A percentile compares a stretch with the other conserved stretches of the same genome.
Conservation (phyloP, 192 early-diverging fungal species). For the Backusella parvicylindrica region DNA sequence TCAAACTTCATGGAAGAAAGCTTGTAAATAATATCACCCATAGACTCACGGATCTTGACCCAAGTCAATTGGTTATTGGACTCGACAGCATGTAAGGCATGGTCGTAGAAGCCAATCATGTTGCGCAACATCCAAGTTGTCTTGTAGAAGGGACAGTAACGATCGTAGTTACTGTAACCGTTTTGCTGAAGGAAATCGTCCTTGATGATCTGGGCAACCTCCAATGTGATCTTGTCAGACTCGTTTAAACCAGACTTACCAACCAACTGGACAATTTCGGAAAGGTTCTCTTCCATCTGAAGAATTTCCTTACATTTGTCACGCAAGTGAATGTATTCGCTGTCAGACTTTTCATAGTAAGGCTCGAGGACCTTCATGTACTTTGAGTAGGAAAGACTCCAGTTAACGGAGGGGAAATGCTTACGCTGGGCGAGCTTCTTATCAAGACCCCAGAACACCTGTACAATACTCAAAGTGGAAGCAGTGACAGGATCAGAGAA, state of each 20-base stretch:
- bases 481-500: constrained; percentile 98
- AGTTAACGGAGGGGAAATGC: constrained; percentile 99
- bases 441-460: constrained; percentile 99
- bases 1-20: constrained; percentile 99
- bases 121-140: constrained; percentile 98
- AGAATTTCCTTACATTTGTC: constrained; percentile 97
- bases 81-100: constrained; percentile 94
- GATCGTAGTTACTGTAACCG: constrained; percentile 97
- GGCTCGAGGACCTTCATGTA: constrained; percentile 97
- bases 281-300: constrained; percentile 97
- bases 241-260: constrained; percentile 84
- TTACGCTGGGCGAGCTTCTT: constrained; percentile 99
- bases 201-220: constrained; percentile 97
- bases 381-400: constrained; percentile 97
- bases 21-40: constrained; percentile 93
- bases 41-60: constrained; percentile 90
- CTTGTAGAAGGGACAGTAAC: constrained; percentile 99
- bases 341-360: constrained; percentile 92
- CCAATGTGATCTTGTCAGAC: constrained; percentile 98
- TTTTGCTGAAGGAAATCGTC: constrained; percentile 99
- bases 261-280: constrained; percentile 99
- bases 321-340: constrained; percentile 89
- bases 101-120: constrained; percentile 95
- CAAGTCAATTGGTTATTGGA: constrained; percentile 87
- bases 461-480: constrained; percentile 97